These are phyloP conservation scores for Tetratostichococcus sp. DNA, from an alignment of 139 green algal species.

Conservation along the genomic window DNA sequence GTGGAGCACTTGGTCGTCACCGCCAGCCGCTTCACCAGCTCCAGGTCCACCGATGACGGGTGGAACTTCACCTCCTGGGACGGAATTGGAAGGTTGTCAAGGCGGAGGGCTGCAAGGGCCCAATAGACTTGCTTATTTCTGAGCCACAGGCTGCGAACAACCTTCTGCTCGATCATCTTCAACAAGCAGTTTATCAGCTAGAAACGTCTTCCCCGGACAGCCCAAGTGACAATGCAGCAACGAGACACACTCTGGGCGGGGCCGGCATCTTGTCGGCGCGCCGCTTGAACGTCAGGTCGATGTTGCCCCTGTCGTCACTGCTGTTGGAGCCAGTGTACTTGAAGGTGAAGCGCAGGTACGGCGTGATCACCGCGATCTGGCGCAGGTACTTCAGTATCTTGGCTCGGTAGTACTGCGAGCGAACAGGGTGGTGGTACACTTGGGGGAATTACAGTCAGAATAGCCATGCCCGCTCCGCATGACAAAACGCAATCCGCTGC, in stretches of 20 bases:
- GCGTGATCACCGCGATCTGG: constrained; percentile 96
- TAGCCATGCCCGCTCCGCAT: no score
- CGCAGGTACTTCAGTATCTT: constrained; percentile 82
- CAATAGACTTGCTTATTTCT: no score
- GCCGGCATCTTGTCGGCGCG: constrained; percentile 87
- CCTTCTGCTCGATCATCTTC: background rate
- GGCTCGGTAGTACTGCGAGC: constrained; percentile 55
- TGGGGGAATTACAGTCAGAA: no score
- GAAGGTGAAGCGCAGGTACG: constrained; percentile 89
- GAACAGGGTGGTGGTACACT: no score
- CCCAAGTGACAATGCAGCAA: constrained; percentile 1
- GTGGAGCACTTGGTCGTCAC: constrained; percentile 42
- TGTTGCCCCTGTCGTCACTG: constrained; percentile 51
- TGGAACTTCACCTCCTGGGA: constrained; percentile 73
- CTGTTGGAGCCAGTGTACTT: constrained; percentile 46
- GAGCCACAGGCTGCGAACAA: no score
- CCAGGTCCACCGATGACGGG: constrained; percentile 83
- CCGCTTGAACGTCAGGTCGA: constrained; percentile 74
- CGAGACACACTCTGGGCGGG: constrained; percentile 35
- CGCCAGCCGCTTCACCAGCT: constrained; percentile 86
- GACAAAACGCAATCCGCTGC: no score
- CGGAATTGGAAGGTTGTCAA: background rate
- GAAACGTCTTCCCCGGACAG: no score
- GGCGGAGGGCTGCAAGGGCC: no score
- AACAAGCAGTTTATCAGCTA: no score